Evolutionary conservation across 768 basidiomycete species (phyloP).

Genomic region (Leccinum truebloodii): DNA sequence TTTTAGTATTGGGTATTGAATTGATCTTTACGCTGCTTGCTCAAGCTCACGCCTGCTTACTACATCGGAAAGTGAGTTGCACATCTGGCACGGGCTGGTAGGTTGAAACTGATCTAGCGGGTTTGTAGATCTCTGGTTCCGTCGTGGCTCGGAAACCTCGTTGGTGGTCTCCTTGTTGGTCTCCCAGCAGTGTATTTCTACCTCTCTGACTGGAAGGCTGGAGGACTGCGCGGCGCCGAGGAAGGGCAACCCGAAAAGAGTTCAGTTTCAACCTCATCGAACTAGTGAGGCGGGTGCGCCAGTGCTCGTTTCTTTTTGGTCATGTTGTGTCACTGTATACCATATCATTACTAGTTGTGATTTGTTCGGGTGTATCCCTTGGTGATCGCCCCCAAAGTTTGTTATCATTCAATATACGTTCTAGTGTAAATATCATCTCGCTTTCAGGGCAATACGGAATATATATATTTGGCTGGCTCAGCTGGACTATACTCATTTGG

Average conservation of each 20-base stretch:
- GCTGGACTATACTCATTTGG: neutral
- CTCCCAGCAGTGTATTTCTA: constrained; percentile 67
- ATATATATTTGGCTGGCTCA: neutral
- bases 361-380: neutral
- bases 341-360: neutral
- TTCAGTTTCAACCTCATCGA: constrained; percentile 7
- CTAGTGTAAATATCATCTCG: neutral
- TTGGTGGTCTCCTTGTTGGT: constrained; percentile 65
- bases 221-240: constrained; percentile 43
- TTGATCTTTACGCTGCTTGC: neutral
- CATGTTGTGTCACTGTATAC: neutral
- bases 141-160: constrained; percentile 62
- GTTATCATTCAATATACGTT: neutral
- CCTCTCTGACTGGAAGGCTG: constrained; percentile 49
- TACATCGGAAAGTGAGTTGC: constrained; percentile 66
- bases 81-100: neutral
- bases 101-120: neutral
- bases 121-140: constrained; percentile 59
- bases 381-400: neutral
- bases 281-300: neutral
- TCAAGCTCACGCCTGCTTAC: constrained; percentile 35
- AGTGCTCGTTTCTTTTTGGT: neutral
- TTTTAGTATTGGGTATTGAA: neutral
- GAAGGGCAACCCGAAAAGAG: constrained; percentile 26
- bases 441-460: neutral